These are phyloP conservation scores for Berkeleyomyces basicola DNA, from an alignment of 2,329 filamentous ascomycete species.

Conservation along the genomic window DNA sequence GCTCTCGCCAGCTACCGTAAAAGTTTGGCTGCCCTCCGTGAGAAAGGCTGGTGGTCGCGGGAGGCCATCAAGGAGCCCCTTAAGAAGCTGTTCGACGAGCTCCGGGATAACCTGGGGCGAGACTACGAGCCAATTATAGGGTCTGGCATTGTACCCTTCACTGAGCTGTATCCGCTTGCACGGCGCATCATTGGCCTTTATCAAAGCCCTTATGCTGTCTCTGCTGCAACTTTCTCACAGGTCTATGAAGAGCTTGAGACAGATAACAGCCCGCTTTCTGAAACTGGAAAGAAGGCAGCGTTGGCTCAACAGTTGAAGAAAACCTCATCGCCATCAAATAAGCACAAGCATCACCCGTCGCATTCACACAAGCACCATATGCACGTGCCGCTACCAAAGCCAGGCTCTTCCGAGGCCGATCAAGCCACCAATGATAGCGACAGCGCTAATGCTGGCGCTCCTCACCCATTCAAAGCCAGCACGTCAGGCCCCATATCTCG, in stretches of 20 bases:
- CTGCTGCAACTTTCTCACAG: constrained; percentile 3
- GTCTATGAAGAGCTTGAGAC: constrained; percentile 6
- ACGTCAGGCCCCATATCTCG: constrained; percentile 4
- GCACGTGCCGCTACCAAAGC: constrained; percentile 4
- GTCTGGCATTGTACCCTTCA: constrained; percentile 18
- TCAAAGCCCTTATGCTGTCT: constrained; percentile 8
- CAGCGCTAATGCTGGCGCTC: neutral
- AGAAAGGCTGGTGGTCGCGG: constrained; percentile 12
- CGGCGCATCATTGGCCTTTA: constrained; percentile 8
- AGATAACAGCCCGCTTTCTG: constrained; percentile 4
- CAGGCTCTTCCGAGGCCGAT: neutral
- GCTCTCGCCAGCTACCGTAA: constrained; percentile 5
- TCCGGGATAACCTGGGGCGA: constrained; percentile 9
- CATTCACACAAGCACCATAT: constrained; percentile 5
- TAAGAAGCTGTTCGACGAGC: constrained; percentile 10
- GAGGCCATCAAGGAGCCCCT: constrained; percentile 12
- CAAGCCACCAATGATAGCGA: neutral
- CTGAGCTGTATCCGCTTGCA: constrained; percentile 11
- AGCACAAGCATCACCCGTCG: neutral
- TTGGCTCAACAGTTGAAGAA: neutral
- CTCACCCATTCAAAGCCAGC: neutral
- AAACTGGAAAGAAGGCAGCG: constrained; percentile 10
- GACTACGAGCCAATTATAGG: constrained; percentile 16
- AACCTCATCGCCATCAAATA: neutral
- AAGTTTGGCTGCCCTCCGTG: neutral